phyloP scores from a whole-genome alignment of 2,329 filamentous ascomycete species.

The Colletotrichum liaoningense region DNA sequence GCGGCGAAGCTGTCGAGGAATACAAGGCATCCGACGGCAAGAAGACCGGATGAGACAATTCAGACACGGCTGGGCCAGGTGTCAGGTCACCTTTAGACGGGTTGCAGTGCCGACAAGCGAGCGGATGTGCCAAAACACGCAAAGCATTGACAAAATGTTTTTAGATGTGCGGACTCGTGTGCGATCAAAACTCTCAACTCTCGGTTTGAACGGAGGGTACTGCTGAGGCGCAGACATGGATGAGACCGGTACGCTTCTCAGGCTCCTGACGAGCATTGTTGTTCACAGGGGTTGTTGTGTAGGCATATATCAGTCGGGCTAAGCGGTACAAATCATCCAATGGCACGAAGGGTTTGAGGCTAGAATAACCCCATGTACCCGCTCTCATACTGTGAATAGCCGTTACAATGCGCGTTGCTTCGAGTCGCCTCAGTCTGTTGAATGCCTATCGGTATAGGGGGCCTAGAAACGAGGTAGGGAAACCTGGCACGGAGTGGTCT shows the following conservation, averaged over 20 bases:
- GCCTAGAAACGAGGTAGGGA: neutral
- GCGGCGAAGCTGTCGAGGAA: slow-evolving; percentile 3
- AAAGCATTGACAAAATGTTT: neutral
- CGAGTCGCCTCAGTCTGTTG: neutral
- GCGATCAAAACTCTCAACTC: slow-evolving; percentile 7
- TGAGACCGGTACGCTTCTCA: neutral
- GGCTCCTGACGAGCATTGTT: neutral
- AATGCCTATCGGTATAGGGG: neutral
- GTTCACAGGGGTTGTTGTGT: neutral
- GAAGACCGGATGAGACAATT: slow-evolving; percentile 9
- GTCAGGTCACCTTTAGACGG: slow-evolving; percentile 13
- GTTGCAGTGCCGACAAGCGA: neutral
- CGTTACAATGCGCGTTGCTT: neutral
- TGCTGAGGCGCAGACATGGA: neutral
- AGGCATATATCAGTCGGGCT: neutral
- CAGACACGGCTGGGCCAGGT: slow-evolving; percentile 12
- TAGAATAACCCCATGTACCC: neutral
- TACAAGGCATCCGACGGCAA: neutral
- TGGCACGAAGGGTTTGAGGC: neutral
- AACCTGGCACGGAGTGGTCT: neutral
- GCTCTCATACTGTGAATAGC: neutral
- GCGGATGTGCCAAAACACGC: neutral
- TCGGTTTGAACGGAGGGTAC: neutral
- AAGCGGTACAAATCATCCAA: neutral
- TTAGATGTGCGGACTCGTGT: neutral